phyloP scores from a whole-genome alignment of 768 basidiomycete species.

The Mycena vitilis region DNA sequence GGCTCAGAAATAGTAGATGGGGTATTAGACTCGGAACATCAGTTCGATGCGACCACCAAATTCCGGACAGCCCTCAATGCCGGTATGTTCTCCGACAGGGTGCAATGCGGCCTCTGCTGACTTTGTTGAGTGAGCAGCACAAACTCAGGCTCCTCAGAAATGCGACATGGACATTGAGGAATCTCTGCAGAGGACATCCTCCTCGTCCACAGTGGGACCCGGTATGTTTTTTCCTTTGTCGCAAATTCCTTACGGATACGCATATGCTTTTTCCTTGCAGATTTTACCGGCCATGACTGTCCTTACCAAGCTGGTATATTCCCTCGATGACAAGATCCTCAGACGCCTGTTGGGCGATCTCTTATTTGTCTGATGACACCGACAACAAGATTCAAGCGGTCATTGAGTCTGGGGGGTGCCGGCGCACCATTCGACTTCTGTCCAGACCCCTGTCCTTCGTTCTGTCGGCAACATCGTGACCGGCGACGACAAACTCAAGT shows the following conservation, averaged over 20 bases:
- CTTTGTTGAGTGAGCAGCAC: slow-evolving; percentile 93
- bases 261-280: slow-evolving; percentile 52
- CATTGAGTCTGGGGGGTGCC: slow-evolving; percentile 97
- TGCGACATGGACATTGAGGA: slow-evolving; percentile 99
- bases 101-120: slow-evolving; percentile 89
- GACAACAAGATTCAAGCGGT: slow-evolving; percentile 99
- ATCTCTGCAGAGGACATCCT: slow-evolving; percentile 98
- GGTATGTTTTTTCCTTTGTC: slow-evolving; percentile 61
- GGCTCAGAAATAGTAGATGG: slow-evolving; percentile 91
- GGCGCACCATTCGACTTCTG: slow-evolving; percentile 94
- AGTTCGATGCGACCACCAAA: slow-evolving; percentile 96
- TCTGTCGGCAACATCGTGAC: slow-evolving; percentile 99
- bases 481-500: slow-evolving; percentile 99
- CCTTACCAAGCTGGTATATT: slow-evolving; percentile 97
- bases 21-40: slow-evolving; percentile 92
- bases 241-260: slow-evolving; percentile 10
- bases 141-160: slow-evolving; percentile 98
- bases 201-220: slow-evolving; percentile 99
- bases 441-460: slow-evolving; percentile 97
- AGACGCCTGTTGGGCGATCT: slow-evolving; percentile 99
- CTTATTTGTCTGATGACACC: slow-evolving; percentile 97
- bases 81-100: slow-evolving; percentile 94
- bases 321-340: slow-evolving; percentile 97
- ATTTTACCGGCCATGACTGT: slow-evolving; percentile 97
- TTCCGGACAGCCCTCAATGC: slow-evolving; percentile 99